phyloP scores from a whole-genome alignment of 768 basidiomycete genomes.

The Mycena albidolilacea region DNA sequence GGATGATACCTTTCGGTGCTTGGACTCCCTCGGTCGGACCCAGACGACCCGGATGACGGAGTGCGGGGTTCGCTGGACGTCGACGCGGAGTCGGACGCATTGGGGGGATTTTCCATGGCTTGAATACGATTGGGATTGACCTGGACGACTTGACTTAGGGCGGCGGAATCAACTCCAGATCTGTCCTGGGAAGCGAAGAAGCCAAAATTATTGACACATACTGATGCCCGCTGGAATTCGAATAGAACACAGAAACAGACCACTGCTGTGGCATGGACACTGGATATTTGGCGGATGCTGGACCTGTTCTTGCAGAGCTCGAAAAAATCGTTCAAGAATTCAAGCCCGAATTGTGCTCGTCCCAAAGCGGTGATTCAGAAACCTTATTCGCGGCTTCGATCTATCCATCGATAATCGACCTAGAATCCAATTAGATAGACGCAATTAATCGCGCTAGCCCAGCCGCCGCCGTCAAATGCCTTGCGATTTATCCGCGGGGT shows the following conservation, averaged over 20 bases:
- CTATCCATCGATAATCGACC: too few species aligned
- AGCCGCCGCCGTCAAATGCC: not conserved
- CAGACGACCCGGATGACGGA: not conserved
- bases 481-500: not conserved
- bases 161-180: constrained; percentile 8
- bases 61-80: constrained; percentile 7
- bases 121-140: constrained; percentile 3
- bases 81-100: constrained; percentile 2
- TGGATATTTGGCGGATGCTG: too few species aligned
- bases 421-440: too few species aligned
- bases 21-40: constrained; percentile 2
- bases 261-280: too few species aligned
- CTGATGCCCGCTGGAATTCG: not conserved
- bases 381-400: too few species aligned
- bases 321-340: too few species aligned
- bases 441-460: not conserved
- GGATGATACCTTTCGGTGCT: constrained; percentile 27
- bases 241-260: not conserved
- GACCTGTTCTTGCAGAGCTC: too few species aligned
- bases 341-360: too few species aligned
- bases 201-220: not conserved
- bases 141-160: not conserved
- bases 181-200: constrained; percentile 7
- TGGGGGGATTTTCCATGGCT: constrained; percentile 3
- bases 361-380: too few species aligned